phyloP scores from a whole-genome alignment of 441 rosid genomes.

The Gossypium schwendimanii region DNA sequence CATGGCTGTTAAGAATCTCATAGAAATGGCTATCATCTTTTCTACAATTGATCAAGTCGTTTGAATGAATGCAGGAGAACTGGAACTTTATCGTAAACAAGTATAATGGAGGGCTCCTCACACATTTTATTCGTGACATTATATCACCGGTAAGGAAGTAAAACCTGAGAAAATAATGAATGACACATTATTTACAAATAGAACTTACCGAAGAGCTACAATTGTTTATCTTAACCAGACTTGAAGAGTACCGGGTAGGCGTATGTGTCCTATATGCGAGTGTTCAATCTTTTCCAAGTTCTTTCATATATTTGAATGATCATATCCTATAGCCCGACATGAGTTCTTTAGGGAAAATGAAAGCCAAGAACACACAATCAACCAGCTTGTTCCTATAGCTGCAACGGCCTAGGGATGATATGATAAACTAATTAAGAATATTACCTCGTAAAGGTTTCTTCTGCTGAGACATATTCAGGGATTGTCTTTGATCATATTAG shows the following conservation, averaged over 20 bases:
- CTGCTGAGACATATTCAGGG: background rate
- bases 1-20: background rate
- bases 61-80: slow-evolving; percentile 39
- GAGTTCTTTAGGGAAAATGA: background rate
- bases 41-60: background rate
- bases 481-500: background rate
- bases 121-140: slow-evolving; percentile 55
- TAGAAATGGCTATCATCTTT: background rate
- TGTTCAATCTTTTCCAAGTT: background rate
- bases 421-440: background rate
- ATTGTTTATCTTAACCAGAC: background rate
- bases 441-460: background rate
- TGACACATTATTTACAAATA: background rate
- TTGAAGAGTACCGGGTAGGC: background rate
- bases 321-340: background rate
- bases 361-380: background rate
- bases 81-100: slow-evolving; percentile 64
- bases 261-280: background rate
- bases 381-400: background rate
- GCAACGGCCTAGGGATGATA: background rate
- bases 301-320: background rate
- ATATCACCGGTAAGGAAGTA: slow-evolving; percentile 62
- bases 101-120: slow-evolving; percentile 67
- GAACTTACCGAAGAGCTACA: background rate
- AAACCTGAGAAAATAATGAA: background rate